Percentiles rank a stretch among this genome's conserved stretches.
Evolutionary conservation across 306 rosid genomes (phyloP).

Genomic region (Herpetospermum pedunculosum): DNA sequence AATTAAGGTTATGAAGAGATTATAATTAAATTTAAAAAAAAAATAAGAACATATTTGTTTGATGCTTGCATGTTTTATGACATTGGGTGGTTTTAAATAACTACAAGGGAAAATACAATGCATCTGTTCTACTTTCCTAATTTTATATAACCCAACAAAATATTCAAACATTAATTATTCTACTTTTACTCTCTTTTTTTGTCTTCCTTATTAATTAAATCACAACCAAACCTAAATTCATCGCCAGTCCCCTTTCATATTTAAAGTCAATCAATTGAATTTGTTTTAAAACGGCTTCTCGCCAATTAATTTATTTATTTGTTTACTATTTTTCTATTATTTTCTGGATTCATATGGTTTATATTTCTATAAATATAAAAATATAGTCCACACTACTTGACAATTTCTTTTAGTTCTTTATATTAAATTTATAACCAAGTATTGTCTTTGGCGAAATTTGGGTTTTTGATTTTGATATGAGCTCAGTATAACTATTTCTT

Average conservation of each 20-base stretch:
- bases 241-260: background rate
- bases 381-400: background rate
- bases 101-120: background rate
- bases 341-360: background rate
- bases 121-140: background rate
- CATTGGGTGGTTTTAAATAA: background rate
- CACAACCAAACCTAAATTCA: background rate
- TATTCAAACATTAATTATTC: background rate
- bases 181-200: background rate
- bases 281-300: background rate
- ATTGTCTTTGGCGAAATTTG: background rate
- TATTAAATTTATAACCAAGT: background rate
- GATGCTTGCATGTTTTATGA: background rate
- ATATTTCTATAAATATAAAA: background rate
- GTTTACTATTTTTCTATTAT: background rate
- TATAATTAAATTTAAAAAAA: too few relatives aligned
- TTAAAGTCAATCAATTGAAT: background rate
- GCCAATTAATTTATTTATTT: background rate
- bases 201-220: background rate
- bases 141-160: background rate
- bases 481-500: background rate
- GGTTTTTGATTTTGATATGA: background rate
- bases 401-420: too few relatives aligned
- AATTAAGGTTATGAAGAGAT: background rate
- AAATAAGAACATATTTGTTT: background rate